phyloP scores from a whole-genome alignment of 1,284 basidiomycete species.

The Coniferiporia sulphurascens region DNA sequence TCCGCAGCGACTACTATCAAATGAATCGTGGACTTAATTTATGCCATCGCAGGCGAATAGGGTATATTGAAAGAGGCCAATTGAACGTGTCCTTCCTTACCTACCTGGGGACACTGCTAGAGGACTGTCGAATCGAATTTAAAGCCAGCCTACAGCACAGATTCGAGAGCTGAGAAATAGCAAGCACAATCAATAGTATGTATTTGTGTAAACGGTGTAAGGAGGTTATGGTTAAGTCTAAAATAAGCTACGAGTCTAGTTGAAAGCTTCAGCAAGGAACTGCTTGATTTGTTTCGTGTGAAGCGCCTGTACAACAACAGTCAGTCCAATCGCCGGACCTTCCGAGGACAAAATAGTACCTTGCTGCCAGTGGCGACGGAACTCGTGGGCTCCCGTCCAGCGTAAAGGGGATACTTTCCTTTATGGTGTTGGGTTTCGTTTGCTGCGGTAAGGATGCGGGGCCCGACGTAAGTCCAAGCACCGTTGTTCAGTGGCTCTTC shows the following conservation, averaged over 20 bases:
- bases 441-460: slow-evolving; percentile 79
- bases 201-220: no score
- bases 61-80: no score
- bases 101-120: no score
- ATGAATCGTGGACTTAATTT: no score
- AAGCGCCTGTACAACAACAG: not conserved
- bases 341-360: slow-evolving; percentile 32
- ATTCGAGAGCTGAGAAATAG: no score
- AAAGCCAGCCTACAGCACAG: no score
- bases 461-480: slow-evolving; percentile 90
- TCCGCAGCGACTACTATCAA: no score
- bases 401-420: slow-evolving; percentile 83
- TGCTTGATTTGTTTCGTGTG: slow-evolving; percentile 16
- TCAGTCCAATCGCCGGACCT: not conserved
- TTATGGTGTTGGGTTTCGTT: slow-evolving; percentile 87
- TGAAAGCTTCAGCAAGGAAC: slow-evolving; percentile 16
- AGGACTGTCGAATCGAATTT: no score
- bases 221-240: not conserved
- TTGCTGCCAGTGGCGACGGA: slow-evolving; percentile 91
- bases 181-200: no score
- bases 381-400: slow-evolving; percentile 82
- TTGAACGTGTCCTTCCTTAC: no score
- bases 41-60: no score
- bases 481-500: slow-evolving; percentile 93
- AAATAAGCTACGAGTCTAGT: not conserved